These are phyloP conservation scores for Irpex rosettiformis DNA, from an alignment of 1,284 basidiomycete species.

Conservation along the genomic window DNA sequence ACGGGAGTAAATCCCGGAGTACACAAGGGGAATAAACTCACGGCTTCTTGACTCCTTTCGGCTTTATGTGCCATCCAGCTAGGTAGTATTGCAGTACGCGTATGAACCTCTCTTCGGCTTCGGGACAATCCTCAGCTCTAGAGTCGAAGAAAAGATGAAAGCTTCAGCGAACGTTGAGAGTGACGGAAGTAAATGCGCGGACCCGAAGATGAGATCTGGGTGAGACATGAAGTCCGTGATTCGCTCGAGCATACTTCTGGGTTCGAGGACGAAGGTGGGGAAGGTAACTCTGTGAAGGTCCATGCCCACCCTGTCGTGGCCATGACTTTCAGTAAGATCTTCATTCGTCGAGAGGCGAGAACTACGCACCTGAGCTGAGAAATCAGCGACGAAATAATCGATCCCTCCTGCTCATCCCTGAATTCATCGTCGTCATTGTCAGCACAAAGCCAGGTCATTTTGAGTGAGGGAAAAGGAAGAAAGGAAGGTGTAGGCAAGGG, in stretches of 20 bases:
- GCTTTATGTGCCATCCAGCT: conserved; percentile 99
- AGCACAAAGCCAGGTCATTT: conserved; percentile 18
- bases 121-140: conserved; percentile 71
- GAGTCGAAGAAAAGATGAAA: neutral
- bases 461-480: conserved; percentile 25
- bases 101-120: conserved; percentile 90
- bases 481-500: conserved; percentile 13
- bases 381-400: conserved; percentile 76
- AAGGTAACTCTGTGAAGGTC: conserved; percentile 93
- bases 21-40: conserved; percentile 45
- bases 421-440: conserved; percentile 20
- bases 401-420: conserved; percentile 79
- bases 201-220: conserved; percentile 96
- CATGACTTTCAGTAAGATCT: neutral
- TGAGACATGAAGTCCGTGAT: conserved; percentile 99
- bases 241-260: conserved; percentile 90
- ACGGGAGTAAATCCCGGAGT: neutral
- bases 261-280: conserved; percentile 93
- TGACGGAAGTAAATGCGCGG: conserved; percentile 33
- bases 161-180: conserved; percentile 18
- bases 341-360: conserved; percentile 1
- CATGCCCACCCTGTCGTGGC: conserved; percentile 77
- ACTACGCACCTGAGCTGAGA: conserved; percentile 77
- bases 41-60: conserved; percentile 99
- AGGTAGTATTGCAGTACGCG: conserved; percentile 93